These are phyloP conservation scores for Lichtheimia ramosa DNA, from an alignment of 371 early-diverging fungal species.

Conservation along the genomic window DNA sequence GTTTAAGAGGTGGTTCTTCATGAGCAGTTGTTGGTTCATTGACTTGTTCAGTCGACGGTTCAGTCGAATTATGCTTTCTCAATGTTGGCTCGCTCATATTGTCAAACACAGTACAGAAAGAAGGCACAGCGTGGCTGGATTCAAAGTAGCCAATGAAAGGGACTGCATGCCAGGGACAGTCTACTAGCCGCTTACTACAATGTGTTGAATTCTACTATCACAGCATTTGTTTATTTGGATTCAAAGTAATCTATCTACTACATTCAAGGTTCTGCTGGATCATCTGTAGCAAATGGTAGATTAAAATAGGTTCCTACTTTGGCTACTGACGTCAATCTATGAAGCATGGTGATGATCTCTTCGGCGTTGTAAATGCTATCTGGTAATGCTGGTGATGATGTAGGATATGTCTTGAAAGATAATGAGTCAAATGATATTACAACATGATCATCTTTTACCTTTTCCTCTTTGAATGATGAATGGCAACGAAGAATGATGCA, in stretches of 20 bases:
- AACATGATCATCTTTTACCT: conserved; percentile 32
- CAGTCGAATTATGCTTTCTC: too few relatives aligned
- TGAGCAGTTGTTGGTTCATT: too few relatives aligned
- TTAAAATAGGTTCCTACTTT: conserved; percentile 49
- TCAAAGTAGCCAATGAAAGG: too few relatives aligned
- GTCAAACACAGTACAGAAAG: too few relatives aligned
- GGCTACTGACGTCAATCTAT: conserved; percentile 37
- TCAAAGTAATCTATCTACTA: not conserved
- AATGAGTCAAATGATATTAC: not conserved
- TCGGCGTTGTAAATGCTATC: conserved; percentile 33
- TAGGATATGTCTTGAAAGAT: conserved; percentile 18
- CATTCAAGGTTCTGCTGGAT: conserved; percentile 4
- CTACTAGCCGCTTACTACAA: too few relatives aligned
- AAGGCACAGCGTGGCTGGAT: too few relatives aligned
- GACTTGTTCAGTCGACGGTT: too few relatives aligned
- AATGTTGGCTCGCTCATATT: too few relatives aligned
- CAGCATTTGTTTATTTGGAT: too few relatives aligned
- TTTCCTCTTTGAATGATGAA: conserved; percentile 61
- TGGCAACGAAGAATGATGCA: conserved; percentile 66
- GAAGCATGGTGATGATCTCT: conserved; percentile 41
- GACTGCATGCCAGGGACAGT: too few relatives aligned
- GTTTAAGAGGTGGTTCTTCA: too few relatives aligned
- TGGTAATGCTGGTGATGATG: conserved; percentile 35
- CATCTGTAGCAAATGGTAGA: conserved; percentile 20
- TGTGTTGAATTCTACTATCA: too few relatives aligned